Evolutionary conservation across 2,329 filamentous ascomycete species (phyloP).

Genomic region (Fonsecaea pugnacius): DNA sequence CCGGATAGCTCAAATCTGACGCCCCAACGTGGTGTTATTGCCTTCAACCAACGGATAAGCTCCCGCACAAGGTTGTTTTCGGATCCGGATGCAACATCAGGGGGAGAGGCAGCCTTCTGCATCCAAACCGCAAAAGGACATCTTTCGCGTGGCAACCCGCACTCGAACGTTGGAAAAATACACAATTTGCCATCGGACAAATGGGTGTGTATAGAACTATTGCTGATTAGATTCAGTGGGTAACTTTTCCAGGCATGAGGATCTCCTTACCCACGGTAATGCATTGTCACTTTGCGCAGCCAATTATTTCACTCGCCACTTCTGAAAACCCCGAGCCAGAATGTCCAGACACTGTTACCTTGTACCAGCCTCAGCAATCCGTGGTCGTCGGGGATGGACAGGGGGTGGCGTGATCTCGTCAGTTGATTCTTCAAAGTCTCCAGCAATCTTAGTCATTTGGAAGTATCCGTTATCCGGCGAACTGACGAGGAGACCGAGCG

Average conservation of each 20-base stretch:
- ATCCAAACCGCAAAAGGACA: no score
- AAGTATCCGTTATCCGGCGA: not conserved
- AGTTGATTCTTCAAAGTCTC: not conserved
- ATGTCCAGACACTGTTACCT: not conserved
- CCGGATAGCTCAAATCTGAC: not conserved
- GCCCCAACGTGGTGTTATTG: not conserved
- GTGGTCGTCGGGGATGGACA: not conserved
- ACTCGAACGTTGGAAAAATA: not conserved
- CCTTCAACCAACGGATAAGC: not conserved
- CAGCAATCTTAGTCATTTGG: not conserved
- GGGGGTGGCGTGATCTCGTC: not conserved
- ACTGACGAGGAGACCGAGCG: not conserved
- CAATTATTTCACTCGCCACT: not conserved
- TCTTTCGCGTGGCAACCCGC: not conserved
- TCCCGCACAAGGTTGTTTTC: not conserved
- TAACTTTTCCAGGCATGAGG: not conserved
- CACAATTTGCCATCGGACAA: not conserved
- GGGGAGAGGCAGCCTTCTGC: not conserved
- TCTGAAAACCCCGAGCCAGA: not conserved
- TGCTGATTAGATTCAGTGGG: not conserved
- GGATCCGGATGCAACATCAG: constrained; percentile 19
- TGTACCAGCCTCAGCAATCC: not conserved
- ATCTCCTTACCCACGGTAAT: not conserved
- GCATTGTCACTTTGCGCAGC: not conserved
- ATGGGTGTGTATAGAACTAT: not conserved